Percentiles rank a stretch among this genome's conserved stretches.
Conservation (phyloP, 2,329 filamentous ascomycete species). For the Aspergillus pseudotamarii region DNA sequence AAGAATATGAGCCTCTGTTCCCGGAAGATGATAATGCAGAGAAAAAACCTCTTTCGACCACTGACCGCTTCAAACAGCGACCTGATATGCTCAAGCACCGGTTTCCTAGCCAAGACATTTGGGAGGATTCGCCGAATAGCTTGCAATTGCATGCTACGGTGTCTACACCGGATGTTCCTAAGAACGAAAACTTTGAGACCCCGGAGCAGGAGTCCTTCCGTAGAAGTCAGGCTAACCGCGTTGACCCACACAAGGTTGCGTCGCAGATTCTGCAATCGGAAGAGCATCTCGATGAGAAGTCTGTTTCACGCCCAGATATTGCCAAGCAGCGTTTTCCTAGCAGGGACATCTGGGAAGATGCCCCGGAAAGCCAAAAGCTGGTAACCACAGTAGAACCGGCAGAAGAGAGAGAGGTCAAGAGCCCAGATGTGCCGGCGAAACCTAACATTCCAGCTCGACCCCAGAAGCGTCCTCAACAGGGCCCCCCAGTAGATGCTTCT, state of each 20-base stretch:
- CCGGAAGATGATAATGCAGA: slow-evolving; percentile 71
- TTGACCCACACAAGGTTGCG: slow-evolving; percentile 39
- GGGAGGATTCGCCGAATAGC: slow-evolving; percentile 93
- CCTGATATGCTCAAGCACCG: slow-evolving; percentile 61
- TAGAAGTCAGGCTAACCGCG: slow-evolving; percentile 43
- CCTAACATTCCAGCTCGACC: slow-evolving; percentile 39
- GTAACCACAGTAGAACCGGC: slow-evolving; percentile 66
- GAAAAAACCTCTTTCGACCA: slow-evolving; percentile 54
- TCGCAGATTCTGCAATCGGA: slow-evolving; percentile 38
- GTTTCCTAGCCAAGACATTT: slow-evolving; percentile 94
- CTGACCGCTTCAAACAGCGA: slow-evolving; percentile 59
- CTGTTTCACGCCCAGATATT: slow-evolving; percentile 53
- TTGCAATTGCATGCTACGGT: slow-evolving; percentile 77
- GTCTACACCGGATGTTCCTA: slow-evolving; percentile 71
- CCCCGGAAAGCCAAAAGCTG: slow-evolving; percentile 78
- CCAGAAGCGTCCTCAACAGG: slow-evolving; percentile 36
- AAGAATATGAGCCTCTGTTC: slow-evolving; percentile 95
- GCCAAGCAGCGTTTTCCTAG: slow-evolving; percentile 78
- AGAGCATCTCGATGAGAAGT: slow-evolving; percentile 22
- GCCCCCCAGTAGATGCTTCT: slow-evolving; percentile 34
- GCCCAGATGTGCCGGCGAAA: slow-evolving; percentile 36
- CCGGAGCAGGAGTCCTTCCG: slow-evolving; percentile 53
- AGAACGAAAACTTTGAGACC: slow-evolving; percentile 46
- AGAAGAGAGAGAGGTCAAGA: slow-evolving; percentile 55
- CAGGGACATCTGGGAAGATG: slow-evolving; percentile 92